Base-by-base conservation (phyloP, 805 yeast species). In the Teunomyces panamensis region DNA sequence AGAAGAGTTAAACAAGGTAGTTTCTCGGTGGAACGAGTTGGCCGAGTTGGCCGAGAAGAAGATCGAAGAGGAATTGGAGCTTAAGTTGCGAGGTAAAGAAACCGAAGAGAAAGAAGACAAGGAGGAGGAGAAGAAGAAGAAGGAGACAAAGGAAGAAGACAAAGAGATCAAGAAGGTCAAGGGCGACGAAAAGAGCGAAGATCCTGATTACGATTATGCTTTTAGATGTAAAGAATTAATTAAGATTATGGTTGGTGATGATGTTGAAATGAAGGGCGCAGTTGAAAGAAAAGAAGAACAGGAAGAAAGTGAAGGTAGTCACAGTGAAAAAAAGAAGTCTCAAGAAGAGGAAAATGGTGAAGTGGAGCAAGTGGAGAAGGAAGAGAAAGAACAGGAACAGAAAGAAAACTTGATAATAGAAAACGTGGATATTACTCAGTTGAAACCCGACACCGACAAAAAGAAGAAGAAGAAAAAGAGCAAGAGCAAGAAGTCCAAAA, bases 1-100 rank as follows among this genome's bases (percentile, higher is more conserved):
- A 2, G 75, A 64, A 3, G 81, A 78, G 3, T 69, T 84, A 59
- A 67, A 65, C 49, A 67, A 58, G 7, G 75, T 78, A 1, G 65
- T 84, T 9, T 64, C 66, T 0, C 60, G 66, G 35, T 87, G 92
- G 91, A 86, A 86, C 54, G 64, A 62, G 33, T 58, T 69, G 42
- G 77, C 76, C 39, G 64, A 60, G 37, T 70, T 69, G 33, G 75
- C 74, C 9, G 76, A 73, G 45, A 67, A 58, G 35, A 66, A 67
- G 48, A 59, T 76, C 28, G 69, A 74, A 49, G 63, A 64, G 41
- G 69, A 69, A 49, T 49, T 69, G 32, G 62, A 66, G 37, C 63
- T 63, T 32, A 62, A 56, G 47, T 46, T 58, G 43, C 49, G 55
- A 33, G 61, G 57, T 9, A 56, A 58, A 42, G 39, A 49, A 34